These are phyloP conservation scores for Tetrapisispora pingtungensis DNA, from an alignment of 805 yeast genomes.

Conservation along the genomic window DNA sequence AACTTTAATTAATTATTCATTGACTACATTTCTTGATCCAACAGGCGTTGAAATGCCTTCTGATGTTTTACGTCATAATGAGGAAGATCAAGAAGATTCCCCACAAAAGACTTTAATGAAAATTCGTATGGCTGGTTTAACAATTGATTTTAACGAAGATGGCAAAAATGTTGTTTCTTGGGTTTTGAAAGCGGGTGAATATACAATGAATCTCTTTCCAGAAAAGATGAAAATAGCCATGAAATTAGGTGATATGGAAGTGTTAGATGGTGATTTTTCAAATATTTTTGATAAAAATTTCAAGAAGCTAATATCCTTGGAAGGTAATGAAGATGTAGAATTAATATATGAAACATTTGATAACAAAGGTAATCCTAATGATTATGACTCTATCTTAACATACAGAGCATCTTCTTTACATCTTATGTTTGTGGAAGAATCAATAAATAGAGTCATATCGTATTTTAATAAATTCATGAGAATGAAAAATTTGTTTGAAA, in stretches of 20 bases:
- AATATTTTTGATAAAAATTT: slow-evolving; percentile 48
- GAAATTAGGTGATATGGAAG: slow-evolving; percentile 65
- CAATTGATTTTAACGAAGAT: slow-evolving; percentile 71
- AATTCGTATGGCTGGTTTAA: slow-evolving; percentile 61
- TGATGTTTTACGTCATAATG: slow-evolving; percentile 59
- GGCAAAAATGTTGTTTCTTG: slow-evolving; percentile 73
- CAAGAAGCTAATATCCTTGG: slow-evolving; percentile 64
- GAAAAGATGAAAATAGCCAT: slow-evolving; percentile 66
- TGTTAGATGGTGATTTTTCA: slow-evolving; percentile 59
- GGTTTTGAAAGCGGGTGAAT: slow-evolving; percentile 60
- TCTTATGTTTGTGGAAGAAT: slow-evolving; percentile 71
- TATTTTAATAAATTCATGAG: slow-evolving; percentile 65
- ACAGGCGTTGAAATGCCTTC: slow-evolving; percentile 57
- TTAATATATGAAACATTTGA: slow-evolving; percentile 77
- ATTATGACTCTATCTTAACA: slow-evolving; percentile 33
- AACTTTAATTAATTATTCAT: slow-evolving; percentile 66
- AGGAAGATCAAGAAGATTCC: slow-evolving; percentile 44
- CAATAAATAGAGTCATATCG: slow-evolving; percentile 55
- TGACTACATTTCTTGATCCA: slow-evolving; percentile 85
- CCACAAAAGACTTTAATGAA: slow-evolving; percentile 69
- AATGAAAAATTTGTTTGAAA: slow-evolving; percentile 85
- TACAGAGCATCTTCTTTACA: slow-evolving; percentile 61
- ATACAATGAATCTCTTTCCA: slow-evolving; percentile 57
- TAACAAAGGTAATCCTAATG: slow-evolving; percentile 35
- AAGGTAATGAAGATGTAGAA: slow-evolving; percentile 68